Evolutionary conservation across 257 asterid species (phyloP).

Genomic region (Schizonepeta tenuifolia): DNA sequence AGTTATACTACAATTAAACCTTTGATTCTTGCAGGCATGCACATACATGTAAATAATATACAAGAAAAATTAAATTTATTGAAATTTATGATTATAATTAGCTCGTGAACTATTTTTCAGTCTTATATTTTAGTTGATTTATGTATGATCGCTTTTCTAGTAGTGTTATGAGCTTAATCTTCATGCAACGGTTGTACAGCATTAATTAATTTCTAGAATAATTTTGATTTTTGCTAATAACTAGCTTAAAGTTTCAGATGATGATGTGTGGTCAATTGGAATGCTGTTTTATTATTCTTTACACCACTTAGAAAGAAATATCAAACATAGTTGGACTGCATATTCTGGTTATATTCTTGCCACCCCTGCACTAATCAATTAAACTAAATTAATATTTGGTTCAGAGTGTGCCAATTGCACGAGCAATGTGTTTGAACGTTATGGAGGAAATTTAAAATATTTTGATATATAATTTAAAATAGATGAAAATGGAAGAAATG

Average conservation of each 20-base stretch:
- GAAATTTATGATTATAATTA: too few species aligned
- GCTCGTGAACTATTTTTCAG: too few species aligned
- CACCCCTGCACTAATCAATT: neutral
- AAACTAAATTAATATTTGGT: neutral
- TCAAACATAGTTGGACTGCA: constrained; percentile 1
- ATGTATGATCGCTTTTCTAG: too few species aligned
- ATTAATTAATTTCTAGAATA: neutral
- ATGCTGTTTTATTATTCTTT: neutral
- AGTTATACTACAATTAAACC: neutral
- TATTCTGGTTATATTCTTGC: neutral
- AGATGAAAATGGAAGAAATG: neutral
- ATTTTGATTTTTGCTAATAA: neutral
- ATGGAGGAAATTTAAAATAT: too few species aligned
- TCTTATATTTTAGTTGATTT: too few species aligned
- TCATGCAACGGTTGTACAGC: too few species aligned
- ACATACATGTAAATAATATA: neutral
- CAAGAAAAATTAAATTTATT: too few species aligned
- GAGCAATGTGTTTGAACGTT: neutral
- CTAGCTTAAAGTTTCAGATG: neutral
- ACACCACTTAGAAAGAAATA: neutral
- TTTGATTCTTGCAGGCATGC: neutral
- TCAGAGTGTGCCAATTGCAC: neutral
- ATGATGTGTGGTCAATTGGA: neutral
- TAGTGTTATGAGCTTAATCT: too few species aligned
- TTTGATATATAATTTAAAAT: neutral